phyloP scores from a whole-genome alignment of 1,284 basidiomycete species.

The Moesziomyces sp. region DNA sequence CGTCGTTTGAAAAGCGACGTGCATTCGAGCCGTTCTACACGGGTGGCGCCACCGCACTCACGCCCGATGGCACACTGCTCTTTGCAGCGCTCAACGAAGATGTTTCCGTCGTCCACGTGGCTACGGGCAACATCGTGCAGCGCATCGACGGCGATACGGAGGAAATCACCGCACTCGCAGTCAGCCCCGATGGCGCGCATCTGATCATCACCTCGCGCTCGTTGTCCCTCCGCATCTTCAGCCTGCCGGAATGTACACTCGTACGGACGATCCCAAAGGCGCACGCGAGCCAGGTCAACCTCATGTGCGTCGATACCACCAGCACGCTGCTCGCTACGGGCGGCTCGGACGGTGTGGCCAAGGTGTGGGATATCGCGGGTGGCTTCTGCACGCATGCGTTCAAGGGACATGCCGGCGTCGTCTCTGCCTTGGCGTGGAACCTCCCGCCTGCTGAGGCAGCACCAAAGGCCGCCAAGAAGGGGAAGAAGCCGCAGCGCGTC shows the following conservation, averaged over 20 bases:
- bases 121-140: slow-evolving; percentile 76
- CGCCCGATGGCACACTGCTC: slow-evolving; percentile 80
- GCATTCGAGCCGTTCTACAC: slow-evolving; percentile 64
- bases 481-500: slow-evolving; percentile 54
- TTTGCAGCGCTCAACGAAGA: slow-evolving; percentile 89
- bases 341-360: slow-evolving; percentile 92
- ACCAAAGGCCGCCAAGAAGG: slow-evolving; percentile 5
- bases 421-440: slow-evolving; percentile 88
- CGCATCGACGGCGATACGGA: slow-evolving; percentile 68
- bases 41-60: slow-evolving; percentile 75
- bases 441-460: slow-evolving; percentile 73
- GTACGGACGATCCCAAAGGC: slow-evolving; percentile 81
- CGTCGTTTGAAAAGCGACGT: slow-evolving; percentile 44
- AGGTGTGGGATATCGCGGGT: slow-evolving; percentile 90
- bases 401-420: slow-evolving; percentile 89
- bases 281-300: slow-evolving; percentile 91
- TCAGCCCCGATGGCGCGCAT: slow-evolving; percentile 65
- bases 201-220: slow-evolving; percentile 71
- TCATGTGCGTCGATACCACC: slow-evolving; percentile 81
- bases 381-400: slow-evolving; percentile 95
- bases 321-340: slow-evolving; percentile 92
- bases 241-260: slow-evolving; percentile 69
- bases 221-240: slow-evolving; percentile 71
- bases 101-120: slow-evolving; percentile 82
- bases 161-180: slow-evolving; percentile 70